phyloP scores from a whole-genome alignment of 768 basidiomycete genomes.

The Epithele typhae region DNA sequence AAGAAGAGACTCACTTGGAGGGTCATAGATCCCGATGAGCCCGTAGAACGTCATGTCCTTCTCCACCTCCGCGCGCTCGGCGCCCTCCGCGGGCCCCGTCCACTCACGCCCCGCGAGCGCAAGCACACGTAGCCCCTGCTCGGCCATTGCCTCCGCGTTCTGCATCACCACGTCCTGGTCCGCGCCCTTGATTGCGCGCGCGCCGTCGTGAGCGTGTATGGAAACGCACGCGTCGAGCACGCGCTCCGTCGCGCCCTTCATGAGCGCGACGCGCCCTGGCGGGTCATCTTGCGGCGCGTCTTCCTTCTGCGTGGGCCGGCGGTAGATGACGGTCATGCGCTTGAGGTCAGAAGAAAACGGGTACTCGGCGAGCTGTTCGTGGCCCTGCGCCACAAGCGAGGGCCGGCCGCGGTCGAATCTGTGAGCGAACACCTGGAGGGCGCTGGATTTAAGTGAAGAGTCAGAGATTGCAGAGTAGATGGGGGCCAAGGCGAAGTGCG shows the following conservation, averaged over 20 bases:
- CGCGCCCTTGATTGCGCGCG: not conserved
- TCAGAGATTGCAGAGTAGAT: no score
- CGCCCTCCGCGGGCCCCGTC: slow-evolving; percentile 11
- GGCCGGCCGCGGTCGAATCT: slow-evolving; percentile 41
- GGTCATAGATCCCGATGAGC: not conserved
- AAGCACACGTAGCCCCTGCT: slow-evolving; percentile 22
- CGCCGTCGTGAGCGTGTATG: not conserved
- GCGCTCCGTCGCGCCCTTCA: slow-evolving; percentile 32
- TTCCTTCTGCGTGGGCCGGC: slow-evolving; percentile 12
- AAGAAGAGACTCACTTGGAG: not conserved
- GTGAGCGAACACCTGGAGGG: slow-evolving; percentile 50
- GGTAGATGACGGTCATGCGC: slow-evolving; percentile 42
- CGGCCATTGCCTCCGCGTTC: not conserved
- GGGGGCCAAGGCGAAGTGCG: no score
- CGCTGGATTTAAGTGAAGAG: slow-evolving; percentile 15
- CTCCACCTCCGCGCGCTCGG: slow-evolving; percentile 42
- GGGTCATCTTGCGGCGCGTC: no score
- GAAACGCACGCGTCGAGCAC: slow-evolving; percentile 43
- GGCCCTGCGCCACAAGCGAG: slow-evolving; percentile 26
- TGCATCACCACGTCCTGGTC: slow-evolving; percentile 2
- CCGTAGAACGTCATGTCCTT: slow-evolving; percentile 37
- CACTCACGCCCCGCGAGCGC: slow-evolving; percentile 31
- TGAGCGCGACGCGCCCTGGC: not conserved
- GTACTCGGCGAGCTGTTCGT: slow-evolving; percentile 33
- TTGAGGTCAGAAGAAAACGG: slow-evolving; percentile 51